Conservation (phyloP, 352 stramenopile genomes). For the Globisporangium rhizosaccharum region DNA sequence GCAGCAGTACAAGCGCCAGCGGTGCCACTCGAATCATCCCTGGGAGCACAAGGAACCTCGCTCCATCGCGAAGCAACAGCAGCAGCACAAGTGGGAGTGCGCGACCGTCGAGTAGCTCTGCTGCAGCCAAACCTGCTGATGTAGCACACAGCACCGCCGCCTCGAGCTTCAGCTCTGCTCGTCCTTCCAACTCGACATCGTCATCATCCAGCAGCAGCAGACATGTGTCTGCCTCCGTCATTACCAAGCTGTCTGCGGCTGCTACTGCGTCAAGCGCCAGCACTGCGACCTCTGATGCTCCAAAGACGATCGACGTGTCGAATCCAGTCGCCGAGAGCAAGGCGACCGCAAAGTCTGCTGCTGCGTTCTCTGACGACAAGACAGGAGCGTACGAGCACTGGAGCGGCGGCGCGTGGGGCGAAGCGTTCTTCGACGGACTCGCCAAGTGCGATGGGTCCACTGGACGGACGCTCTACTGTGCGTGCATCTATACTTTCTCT, state of each 20-base stretch:
- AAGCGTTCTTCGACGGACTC: slow-evolving; percentile 34
- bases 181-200: background rate
- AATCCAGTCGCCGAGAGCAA: background rate
- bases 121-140: background rate
- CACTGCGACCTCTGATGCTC: background rate
- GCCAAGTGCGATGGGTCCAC: slow-evolving; percentile 43
- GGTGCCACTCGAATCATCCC: background rate
- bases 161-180: background rate
- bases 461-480: slow-evolving; percentile 49
- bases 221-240: too few species aligned
- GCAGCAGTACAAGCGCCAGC: background rate
- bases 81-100: background rate
- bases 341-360: background rate
- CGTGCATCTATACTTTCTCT: slow-evolving; percentile 7
- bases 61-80: background rate
- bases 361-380: background rate
- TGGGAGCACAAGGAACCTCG: background rate
- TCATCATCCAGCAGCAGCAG: background rate
- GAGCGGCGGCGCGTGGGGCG: slow-evolving; percentile 20
- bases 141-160: background rate
- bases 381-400: background rate
- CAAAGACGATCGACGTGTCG: background rate
- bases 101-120: background rate
- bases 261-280: background rate
- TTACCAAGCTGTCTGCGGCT: too few species aligned